Evolutionary conservation across 179 eudicot species (phyloP).

Genomic region (Beta corolliflora): DNA sequence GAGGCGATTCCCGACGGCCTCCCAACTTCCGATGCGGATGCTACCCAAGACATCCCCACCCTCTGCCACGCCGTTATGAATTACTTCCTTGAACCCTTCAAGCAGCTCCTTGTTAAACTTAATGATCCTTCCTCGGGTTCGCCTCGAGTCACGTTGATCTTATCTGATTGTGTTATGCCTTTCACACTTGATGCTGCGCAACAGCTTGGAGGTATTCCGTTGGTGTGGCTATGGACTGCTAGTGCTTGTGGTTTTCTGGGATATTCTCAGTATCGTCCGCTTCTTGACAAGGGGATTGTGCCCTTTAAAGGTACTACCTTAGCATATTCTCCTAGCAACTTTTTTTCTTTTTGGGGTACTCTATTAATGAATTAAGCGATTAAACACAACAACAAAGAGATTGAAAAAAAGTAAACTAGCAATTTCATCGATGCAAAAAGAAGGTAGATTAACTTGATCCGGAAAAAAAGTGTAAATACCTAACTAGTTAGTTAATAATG

Average conservation of each 20-base stretch:
- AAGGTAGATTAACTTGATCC: too few relatives aligned
- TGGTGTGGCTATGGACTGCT: constrained; percentile 32
- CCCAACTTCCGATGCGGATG: constrained; percentile 29
- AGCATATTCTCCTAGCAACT: neutral
- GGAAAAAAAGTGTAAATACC: too few relatives aligned
- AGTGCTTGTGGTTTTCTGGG: constrained; percentile 38
- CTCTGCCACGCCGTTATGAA: constrained; percentile 29
- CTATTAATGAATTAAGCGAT: too few relatives aligned
- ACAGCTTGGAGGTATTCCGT: constrained; percentile 13
- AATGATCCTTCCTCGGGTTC: constrained; percentile 19
- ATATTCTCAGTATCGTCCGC: constrained; percentile 16
- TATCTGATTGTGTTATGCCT: constrained; percentile 33
- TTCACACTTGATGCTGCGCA: constrained; percentile 29
- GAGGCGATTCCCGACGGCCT: constrained; percentile 45
- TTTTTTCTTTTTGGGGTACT: too few relatives aligned
- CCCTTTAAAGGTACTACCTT: constrained; percentile 33
- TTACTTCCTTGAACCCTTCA: constrained; percentile 33
- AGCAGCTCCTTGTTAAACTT: constrained; percentile 28
- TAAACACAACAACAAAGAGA: too few relatives aligned
- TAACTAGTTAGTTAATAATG: too few relatives aligned
- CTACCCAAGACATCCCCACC: constrained; percentile 41
- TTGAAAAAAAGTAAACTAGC: too few relatives aligned
- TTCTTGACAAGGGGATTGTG: constrained; percentile 21
- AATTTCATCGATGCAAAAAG: too few relatives aligned
- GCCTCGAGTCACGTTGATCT: constrained; percentile 26